Evolutionary conservation across 768 basidiomycete genomes (phyloP), one percentile per base, ranked within the genome.

Genomic region (Boletus subcaerulescens): DNA sequence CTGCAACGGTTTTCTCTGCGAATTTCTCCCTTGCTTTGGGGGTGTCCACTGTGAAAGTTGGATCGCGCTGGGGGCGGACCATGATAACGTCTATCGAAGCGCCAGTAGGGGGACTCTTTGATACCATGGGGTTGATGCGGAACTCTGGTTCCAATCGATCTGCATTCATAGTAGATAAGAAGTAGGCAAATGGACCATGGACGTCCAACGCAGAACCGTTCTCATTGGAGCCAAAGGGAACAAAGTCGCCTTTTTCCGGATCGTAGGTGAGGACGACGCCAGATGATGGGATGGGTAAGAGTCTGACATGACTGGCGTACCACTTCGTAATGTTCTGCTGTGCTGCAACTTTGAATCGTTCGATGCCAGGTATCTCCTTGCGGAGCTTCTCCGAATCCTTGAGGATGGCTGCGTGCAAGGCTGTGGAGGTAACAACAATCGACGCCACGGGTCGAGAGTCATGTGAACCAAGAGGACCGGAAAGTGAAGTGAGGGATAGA

Each of bases 291-390:
- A 71, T 54, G 24, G 87, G 82, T 32, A 81, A 63, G 39, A 97
- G 77, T 54, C 72, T 82, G 50, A 85, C 83, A 38, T 59, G 66
- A 33, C 84, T 83, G 31, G 75, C 64, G 70, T 86, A 92, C 86
- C 91, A 93, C 40, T 80, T 80, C 17, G 76, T 77, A 54, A 82
- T 80, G 67, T 96, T 95, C 65, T 83, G 73, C 62, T 77, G 71
- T 3, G 93, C 95, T 3, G 96, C 94, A 35, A 89, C 71, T 71
- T 93, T 89, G 80, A 93, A 98, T 36, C 94, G 77, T 67, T 93
- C 92, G 32, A 93, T 72, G 9, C 88, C 85, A 5, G 93, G 93
- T 26, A 87, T 75, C 18, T 79, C 70, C 17, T 77, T 68, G 17
- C 94, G 82, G 52, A 97, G 76, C 8, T 65, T 71, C 67, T 96